Base-by-base conservation (phyloP, 2,329 filamentous ascomycete species). In the Trichoderma semiorbis region DNA sequence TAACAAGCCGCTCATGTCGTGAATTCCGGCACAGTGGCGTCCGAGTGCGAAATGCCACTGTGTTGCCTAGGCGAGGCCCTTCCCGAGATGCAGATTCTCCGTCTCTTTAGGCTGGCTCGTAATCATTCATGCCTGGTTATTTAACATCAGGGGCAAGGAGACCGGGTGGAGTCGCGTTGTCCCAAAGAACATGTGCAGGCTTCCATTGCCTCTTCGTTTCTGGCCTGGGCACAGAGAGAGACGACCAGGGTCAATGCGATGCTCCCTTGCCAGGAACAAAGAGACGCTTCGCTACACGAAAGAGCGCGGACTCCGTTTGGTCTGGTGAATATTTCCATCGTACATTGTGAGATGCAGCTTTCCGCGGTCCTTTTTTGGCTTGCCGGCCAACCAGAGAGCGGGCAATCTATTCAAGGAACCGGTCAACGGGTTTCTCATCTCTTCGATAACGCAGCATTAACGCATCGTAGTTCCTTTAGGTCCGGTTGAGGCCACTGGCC, bases 81-180 rank as follows among this genome's bases (percentile, higher is more conserved):
- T 60, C 30, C n/a, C 57, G 57, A 60, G 57, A 60, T 60, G 57
- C 57, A 60, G 57, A 60, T 60, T 60, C 57, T 60, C 57, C 57
- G 57, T 21, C 18, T 14, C 30, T 21, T 30, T 34, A 10, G 18
- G 28, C 57, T 18, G 32, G 57, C 57, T 60, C 57, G 57, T 60
- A 60, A 60, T 60, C 28, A 21, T 43, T 43, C 39, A 60, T 30
- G 57, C 47, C 47, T 53, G n/a, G 47, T 53, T 11, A 60, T 60
- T 60, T 30, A 34, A 34, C 32, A 60, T 60, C 57, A 60, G 57
- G 57, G 57, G 57, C 57, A 60, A 60, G 57, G 57, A 60, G 57
- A n/a, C 28, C 16, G 18, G 55, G 57, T 34, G 57, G 57, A 21
- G 57, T 34, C 12, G 28, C 30, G 18, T 21, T 14, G 10, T 32